Evolutionary conservation across 345 rosid species (phyloP), one percentile per base, ranked within the genome.

Genomic region (Ricinus communis): DNA sequence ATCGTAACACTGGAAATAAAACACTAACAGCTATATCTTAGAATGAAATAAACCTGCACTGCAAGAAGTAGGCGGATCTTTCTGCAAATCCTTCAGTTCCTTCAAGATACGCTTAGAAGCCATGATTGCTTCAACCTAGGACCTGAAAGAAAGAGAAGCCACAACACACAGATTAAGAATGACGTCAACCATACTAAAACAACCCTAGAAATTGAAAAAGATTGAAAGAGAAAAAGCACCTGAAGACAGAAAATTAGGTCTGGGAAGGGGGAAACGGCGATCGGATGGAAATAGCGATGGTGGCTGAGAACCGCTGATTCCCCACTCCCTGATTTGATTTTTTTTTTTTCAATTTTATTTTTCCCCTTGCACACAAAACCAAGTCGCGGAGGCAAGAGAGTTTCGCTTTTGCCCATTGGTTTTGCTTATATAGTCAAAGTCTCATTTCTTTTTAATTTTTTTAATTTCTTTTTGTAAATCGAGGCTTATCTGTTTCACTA

Each of bases 11-110:
- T n/a, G n/a, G n/a, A n/a, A n/a, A n/a, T n/a, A n/a, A n/a, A n/a
- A n/a, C n/a, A n/a, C n/a, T n/a, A n/a, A n/a, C n/a, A n/a, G n/a
- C n/a, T n/a, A n/a, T n/a, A n/a, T n/a, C n/a, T n/a, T n/a, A n/a
- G n/a, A n/a, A n/a, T n/a, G n/a, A n/a, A n/a, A n/a, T n/a, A n/a
- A 50, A 82, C 85, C 83, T 27, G 85, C 85, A 55, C 83, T 82
- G 81, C 85, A 82, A 64, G 85, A 82, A 43, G 81, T 82, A 38
- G 83, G 85, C 21, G 85, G 85, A 61, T 82, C 83, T 62, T 74
- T 82, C 81, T 82, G 84, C 77, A 81, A 75, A 72, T 81, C 84
- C 82, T 81, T 81, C 45, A 81, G 82, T 65, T 81, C 85, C 77
- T 82, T 82, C 81, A 82, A 71, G 33, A 82, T 82, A 66, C 85